Conservation (phyloP, 805 yeast genomes). For the Pichia thaimueangensis region DNA sequence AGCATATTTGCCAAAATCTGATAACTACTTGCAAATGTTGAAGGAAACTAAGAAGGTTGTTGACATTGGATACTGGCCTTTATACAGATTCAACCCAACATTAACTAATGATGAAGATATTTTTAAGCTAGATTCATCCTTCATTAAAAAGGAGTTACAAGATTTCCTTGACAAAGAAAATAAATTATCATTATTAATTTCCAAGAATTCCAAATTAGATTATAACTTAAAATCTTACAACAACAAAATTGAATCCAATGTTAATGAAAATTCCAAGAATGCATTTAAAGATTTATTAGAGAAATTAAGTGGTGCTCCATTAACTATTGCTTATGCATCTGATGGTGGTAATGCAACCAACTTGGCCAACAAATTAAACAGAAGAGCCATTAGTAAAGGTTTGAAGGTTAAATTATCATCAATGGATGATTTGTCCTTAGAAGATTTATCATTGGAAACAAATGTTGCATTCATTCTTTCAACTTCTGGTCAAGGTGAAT, state of each 20-base stretch:
- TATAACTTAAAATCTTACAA: constrained; percentile 68
- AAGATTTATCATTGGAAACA: constrained; percentile 65
- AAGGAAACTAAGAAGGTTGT: constrained; percentile 86
- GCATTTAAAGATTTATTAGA: constrained; percentile 74
- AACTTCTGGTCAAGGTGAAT: constrained; percentile 84
- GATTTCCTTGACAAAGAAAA: constrained; percentile 86
- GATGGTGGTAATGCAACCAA: constrained; percentile 87
- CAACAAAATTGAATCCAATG: constrained; percentile 50
- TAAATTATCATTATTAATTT: constrained; percentile 69
- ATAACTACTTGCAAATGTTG: constrained; percentile 61
- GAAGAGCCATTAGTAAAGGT: constrained; percentile 77
- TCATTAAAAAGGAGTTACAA: constrained; percentile 67
- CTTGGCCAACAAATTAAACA: constrained; percentile 70
- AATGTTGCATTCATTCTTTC: constrained; percentile 65
- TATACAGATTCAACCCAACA: constrained; percentile 77
- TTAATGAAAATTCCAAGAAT: constrained; percentile 53
- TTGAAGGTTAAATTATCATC: constrained; percentile 58
- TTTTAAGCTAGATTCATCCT: constrained; percentile 81
- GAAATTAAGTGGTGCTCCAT: constrained; percentile 88
- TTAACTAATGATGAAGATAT: constrained; percentile 39
- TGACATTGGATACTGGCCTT: constrained; percentile 94
- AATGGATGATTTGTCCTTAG: constrained; percentile 67
- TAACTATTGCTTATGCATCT: constrained; percentile 80
- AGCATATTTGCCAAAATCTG: constrained; percentile 79
- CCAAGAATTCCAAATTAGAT: constrained; percentile 66